phyloP scores from a whole-genome alignment of 2,329 filamentous ascomycete species.

The Diaporthe amygdali region DNA sequence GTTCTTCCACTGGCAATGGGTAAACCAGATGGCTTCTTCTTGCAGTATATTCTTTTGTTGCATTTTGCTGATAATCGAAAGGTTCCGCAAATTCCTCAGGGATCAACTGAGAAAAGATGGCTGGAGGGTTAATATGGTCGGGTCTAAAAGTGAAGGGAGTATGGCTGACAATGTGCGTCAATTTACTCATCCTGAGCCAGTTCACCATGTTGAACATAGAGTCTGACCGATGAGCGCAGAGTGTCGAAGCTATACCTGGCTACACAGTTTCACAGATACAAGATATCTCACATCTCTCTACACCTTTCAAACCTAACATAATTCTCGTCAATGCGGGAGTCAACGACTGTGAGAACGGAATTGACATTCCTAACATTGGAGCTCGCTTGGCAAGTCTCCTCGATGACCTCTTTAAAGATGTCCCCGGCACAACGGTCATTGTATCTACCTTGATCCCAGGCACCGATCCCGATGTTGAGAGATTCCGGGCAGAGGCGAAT shows the following conservation, averaged over 20 bases:
- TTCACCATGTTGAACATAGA: background rate
- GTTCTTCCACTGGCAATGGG: background rate
- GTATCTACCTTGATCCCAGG: slow-evolving; percentile 39
- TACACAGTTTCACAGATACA: slow-evolving; percentile 26
- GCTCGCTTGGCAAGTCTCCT: slow-evolving; percentile 33
- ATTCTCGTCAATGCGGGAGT: slow-evolving; percentile 38
- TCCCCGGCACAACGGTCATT: slow-evolving; percentile 34
- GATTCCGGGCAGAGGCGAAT: background rate
- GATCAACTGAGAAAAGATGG: slow-evolving; percentile 30
- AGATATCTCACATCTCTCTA: background rate
- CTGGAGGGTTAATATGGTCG: slow-evolving; percentile 35
- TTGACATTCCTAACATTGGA: slow-evolving; percentile 30
- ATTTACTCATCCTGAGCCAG: background rate
- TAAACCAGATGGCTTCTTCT: background rate
- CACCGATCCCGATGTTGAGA: background rate
- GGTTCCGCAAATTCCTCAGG: slow-evolving; percentile 30
- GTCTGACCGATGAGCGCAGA: background rate
- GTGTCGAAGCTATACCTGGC: slow-evolving; percentile 17
- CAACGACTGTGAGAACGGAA: slow-evolving; percentile 32
- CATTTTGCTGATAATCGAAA: background rate
- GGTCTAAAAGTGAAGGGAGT: slow-evolving; percentile 26
- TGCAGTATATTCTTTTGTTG: background rate
- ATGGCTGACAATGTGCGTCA: slow-evolving; percentile 34
- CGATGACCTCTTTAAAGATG: slow-evolving; percentile 29
- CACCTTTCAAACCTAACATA: slow-evolving; percentile 28